Evolutionary conservation across 2,329 filamentous ascomycete species (phyloP).

Genomic region (Neurospora sp.): DNA sequence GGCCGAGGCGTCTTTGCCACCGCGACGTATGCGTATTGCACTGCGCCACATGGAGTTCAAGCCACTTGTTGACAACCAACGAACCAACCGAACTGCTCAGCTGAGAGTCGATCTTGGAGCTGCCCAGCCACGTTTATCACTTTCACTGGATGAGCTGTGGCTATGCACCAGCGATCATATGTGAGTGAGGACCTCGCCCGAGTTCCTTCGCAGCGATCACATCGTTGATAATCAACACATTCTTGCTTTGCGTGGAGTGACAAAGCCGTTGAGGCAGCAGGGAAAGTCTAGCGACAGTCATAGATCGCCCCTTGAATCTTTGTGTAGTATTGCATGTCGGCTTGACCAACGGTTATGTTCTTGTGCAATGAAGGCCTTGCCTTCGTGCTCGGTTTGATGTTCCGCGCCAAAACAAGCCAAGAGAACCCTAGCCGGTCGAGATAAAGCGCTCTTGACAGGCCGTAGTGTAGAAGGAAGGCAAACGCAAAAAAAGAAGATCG

Average conservation of each 20-base stretch:
- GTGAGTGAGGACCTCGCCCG: not conserved
- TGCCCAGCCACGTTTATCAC: not conserved
- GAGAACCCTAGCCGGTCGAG: not conserved
- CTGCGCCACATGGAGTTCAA: not conserved
- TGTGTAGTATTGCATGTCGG: not conserved
- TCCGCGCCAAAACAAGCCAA: not conserved
- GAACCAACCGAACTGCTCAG: not conserved
- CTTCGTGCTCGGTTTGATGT: not conserved
- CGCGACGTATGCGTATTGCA: not conserved
- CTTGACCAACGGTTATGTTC: not conserved
- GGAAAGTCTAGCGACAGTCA: not conserved
- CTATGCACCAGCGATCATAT: not conserved
- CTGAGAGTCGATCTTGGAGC: not conserved
- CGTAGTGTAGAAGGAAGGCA: not conserved
- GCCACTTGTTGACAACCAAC: not conserved
- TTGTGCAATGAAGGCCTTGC: not conserved
- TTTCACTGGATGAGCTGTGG: not conserved
- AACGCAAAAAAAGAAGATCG: not conserved
- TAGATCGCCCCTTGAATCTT: not conserved
- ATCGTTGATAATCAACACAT: not conserved
- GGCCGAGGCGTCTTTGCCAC: not conserved
- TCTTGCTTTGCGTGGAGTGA: not conserved
- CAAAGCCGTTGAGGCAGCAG: not conserved
- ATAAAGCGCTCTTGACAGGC: too few relatives aligned
- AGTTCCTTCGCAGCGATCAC: not conserved